Evolutionary conservation across 768 basidiomycete species (phyloP).

Genomic region (Auricularia sp.): DNA sequence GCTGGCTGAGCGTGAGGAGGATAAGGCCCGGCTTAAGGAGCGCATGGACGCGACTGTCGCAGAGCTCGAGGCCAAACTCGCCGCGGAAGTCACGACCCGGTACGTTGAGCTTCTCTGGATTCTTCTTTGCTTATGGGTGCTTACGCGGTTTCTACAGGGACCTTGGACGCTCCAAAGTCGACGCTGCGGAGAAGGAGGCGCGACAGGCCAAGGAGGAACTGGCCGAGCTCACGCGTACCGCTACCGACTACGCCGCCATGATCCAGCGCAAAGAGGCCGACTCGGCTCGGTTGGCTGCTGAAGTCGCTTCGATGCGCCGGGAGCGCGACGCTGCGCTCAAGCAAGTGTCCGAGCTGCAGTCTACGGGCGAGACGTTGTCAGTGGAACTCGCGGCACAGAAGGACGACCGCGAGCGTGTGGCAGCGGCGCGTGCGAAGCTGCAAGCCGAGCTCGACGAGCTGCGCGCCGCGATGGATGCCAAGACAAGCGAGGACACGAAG

Average conservation of each 20-base stretch:
- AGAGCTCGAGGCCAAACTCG: slow-evolving; percentile 64
- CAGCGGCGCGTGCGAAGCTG: slow-evolving; percentile 44
- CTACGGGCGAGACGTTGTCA: slow-evolving; percentile 53
- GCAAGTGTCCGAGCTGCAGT: slow-evolving; percentile 59
- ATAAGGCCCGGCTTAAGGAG: slow-evolving; percentile 62
- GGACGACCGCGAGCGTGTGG: slow-evolving; percentile 39
- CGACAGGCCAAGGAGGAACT: slow-evolving; percentile 69
- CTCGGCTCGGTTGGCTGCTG: slow-evolving; percentile 40
- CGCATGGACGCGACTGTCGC: slow-evolving; percentile 52
- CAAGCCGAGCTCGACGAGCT: slow-evolving; percentile 81
- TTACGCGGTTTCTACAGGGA: slow-evolving; percentile 36
- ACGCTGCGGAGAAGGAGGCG: slow-evolving; percentile 54
- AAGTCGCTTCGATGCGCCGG: slow-evolving; percentile 42
- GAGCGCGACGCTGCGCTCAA: slow-evolving; percentile 46
- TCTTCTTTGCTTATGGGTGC: slow-evolving; percentile 3
- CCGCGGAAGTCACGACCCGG: slow-evolving; percentile 54
- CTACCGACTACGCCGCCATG: slow-evolving; percentile 63
- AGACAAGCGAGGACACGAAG: slow-evolving; percentile 75
- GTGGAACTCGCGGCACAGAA: slow-evolving; percentile 52
- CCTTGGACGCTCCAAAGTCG: slow-evolving; percentile 44
- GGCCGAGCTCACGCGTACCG: slow-evolving; percentile 63
- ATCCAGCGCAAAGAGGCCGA: slow-evolving; percentile 72
- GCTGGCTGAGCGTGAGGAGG: slow-evolving; percentile 69
- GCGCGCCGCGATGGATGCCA: slow-evolving; percentile 72
- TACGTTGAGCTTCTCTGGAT: slow-evolving; percentile 23